These are phyloP conservation scores for Phycomyces nitens DNA, from an alignment of 192 early-diverging fungal species.

Conservation along the genomic window DNA sequence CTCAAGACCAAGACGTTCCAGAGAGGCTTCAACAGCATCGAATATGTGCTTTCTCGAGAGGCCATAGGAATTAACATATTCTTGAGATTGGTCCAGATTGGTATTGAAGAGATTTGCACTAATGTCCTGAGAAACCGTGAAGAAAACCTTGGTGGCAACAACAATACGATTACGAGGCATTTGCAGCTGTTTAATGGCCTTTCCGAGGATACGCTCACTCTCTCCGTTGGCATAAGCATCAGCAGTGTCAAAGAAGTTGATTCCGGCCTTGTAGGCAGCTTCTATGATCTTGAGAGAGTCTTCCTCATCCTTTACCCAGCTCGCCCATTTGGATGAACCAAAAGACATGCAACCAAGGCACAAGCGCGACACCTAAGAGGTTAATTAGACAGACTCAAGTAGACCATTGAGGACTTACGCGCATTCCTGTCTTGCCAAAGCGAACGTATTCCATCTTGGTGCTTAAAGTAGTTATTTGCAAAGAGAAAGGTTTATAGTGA, in stretches of 20 bases:
- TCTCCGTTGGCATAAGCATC: conserved; percentile 41
- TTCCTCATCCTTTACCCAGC: conserved; percentile 41
- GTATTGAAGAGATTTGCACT: conserved; percentile 29
- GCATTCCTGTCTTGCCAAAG: conserved; percentile 67
- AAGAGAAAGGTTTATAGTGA: too few species aligned
- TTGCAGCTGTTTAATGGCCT: conserved; percentile 34
- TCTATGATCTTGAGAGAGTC: conserved; percentile 41
- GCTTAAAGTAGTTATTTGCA: not conserved
- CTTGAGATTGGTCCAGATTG: not conserved
- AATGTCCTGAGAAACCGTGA: conserved; percentile 44
- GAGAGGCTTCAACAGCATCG: conserved; percentile 68
- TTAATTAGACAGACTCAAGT: too few species aligned
- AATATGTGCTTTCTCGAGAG: conserved; percentile 82
- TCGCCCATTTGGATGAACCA: conserved; percentile 33
- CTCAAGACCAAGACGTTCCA: conserved; percentile 62
- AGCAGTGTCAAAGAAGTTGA: conserved; percentile 78
- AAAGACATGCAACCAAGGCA: conserved; percentile 51
- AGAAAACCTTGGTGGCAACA: conserved; percentile 70
- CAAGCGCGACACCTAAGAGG: conserved; percentile 34
- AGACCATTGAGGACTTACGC: conserved; percentile 47
- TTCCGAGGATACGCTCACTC: conserved; percentile 35
- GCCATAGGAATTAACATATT: conserved; percentile 61
- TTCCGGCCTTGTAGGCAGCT: conserved; percentile 63
- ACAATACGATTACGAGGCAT: conserved; percentile 65
- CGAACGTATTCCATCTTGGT: conserved; percentile 67